A percentile compares a stretch with the other conserved stretches of the same genome.
phyloP scores from a whole-genome alignment of 805 yeast species.

The Metschnikowia lunata region DNA sequence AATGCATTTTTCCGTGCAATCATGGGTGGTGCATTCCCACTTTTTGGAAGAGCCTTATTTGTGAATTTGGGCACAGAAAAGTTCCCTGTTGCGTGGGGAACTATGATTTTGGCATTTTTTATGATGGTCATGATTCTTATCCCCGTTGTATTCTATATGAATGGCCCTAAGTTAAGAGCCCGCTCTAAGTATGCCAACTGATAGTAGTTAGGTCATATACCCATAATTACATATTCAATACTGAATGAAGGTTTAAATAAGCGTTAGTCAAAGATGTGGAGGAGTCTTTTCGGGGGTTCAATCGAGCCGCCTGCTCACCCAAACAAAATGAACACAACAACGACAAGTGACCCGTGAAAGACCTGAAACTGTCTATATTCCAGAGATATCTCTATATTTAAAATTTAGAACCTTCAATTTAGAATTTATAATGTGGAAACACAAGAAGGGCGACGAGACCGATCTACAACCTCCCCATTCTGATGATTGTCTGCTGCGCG shows the following conservation, averaged over 20 bases:
- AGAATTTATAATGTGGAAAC: too few relatives aligned
- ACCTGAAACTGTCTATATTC: too few relatives aligned
- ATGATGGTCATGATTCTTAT: constrained; percentile 7
- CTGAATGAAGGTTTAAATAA: too few relatives aligned
- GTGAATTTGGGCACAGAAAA: constrained; percentile 5
- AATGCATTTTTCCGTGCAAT: constrained; percentile 12
- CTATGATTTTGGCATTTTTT: constrained; percentile 9
- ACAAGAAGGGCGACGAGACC: too few relatives aligned
- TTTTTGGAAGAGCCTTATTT: constrained; percentile 13
- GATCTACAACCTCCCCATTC: too few relatives aligned
- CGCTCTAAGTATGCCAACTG: constrained; percentile 13
- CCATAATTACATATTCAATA: not conserved
- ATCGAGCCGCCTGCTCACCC: too few relatives aligned
- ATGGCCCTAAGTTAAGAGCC: constrained; percentile 13
- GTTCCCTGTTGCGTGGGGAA: constrained; percentile 13
- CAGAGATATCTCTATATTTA: too few relatives aligned
- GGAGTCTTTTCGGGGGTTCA: too few relatives aligned
- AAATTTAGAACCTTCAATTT: too few relatives aligned
- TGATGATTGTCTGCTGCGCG: not conserved
- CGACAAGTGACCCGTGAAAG: too few relatives aligned
- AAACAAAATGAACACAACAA: too few relatives aligned
- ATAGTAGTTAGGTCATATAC: not conserved
- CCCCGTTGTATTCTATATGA: constrained; percentile 8
- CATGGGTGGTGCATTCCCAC: constrained; percentile 17
- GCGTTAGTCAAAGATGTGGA: too few relatives aligned